Evolutionary conservation across 768 basidiomycete genomes (phyloP).

Genomic region (Boletus subparvulus): DNA sequence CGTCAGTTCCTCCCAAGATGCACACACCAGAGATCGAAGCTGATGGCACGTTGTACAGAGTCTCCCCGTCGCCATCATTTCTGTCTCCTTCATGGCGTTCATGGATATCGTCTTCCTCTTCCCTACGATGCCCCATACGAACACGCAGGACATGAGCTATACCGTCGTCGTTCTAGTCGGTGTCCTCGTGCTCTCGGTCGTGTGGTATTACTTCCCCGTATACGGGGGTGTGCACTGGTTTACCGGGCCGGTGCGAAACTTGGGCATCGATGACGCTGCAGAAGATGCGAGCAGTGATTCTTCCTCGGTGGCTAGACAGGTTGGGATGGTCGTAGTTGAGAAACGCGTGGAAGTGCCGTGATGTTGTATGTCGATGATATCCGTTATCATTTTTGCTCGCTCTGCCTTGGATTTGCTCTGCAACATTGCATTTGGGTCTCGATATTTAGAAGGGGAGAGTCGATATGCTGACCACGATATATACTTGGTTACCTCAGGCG

Average conservation of each 20-base stretch:
- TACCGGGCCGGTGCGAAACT: constrained; percentile 57
- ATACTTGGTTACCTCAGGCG: neutral
- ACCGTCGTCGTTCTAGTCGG: constrained; percentile 65
- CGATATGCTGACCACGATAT: too few relatives aligned
- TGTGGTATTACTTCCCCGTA: constrained; percentile 67
- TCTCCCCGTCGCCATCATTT: constrained; percentile 49
- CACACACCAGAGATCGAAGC: neutral
- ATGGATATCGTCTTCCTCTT: constrained; percentile 64
- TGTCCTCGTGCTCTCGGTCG: constrained; percentile 51
- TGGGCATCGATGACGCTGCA: constrained; percentile 22
- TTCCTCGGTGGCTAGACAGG: constrained; percentile 6
- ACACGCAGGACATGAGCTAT: constrained; percentile 64
- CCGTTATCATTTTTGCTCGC: neutral
- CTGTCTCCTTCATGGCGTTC: constrained; percentile 66
- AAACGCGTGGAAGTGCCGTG: neutral
- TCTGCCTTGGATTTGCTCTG: neutral
- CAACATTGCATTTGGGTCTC: neutral
- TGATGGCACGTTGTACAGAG: constrained; percentile 40
- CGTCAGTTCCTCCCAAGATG: constrained; percentile 27
- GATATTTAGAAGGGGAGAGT: neutral
- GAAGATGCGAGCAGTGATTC: neutral
- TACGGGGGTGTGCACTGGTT: constrained; percentile 78
- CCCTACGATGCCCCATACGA: constrained; percentile 51
- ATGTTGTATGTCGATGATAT: neutral
- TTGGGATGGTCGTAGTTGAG: neutral